phyloP scores from a whole-genome alignment of 352 stramenopile genomes.

The Pythium volutum region DNA sequence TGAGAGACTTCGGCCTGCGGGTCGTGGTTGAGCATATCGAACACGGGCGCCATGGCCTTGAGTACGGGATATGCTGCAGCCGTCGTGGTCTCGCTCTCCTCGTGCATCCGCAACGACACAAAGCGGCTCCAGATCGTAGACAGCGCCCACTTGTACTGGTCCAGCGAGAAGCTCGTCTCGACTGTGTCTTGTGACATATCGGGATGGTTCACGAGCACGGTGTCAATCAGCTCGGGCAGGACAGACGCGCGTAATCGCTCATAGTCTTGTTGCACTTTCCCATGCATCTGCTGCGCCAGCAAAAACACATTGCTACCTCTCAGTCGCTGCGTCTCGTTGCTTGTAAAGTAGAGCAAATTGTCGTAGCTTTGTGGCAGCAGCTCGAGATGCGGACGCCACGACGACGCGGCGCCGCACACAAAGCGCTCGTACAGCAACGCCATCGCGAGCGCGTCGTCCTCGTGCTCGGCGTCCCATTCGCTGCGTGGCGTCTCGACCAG shows the following conservation, averaged over 20 bases:
- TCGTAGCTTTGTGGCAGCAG: constrained; percentile 59
- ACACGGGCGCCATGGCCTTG: constrained; percentile 84
- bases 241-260: constrained; percentile 33
- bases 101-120: constrained; percentile 52
- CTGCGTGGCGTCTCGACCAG: constrained; percentile 18
- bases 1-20: constrained; percentile 71
- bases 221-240: constrained; percentile 51
- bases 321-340: constrained; percentile 36
- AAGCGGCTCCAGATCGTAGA: constrained; percentile 87
- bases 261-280: constrained; percentile 56
- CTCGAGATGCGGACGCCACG: constrained; percentile 64
- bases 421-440: constrained; percentile 73
- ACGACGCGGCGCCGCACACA: constrained; percentile 37
- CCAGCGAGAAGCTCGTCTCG: constrained; percentile 47
- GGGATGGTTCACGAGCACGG: constrained; percentile 25
- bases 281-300: constrained; percentile 60
- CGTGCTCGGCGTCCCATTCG: constrained; percentile 25
- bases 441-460: constrained; percentile 70
- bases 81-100: constrained; percentile 1
- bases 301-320: constrained; percentile 63
- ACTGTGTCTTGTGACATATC: constrained; percentile 29
- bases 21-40: constrained; percentile 87
- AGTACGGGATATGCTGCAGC: constrained; percentile 20
- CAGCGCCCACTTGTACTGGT: constrained; percentile 80
- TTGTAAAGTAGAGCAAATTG: constrained; percentile 66